Conservation (phyloP, 2,329 filamentous ascomycete genomes). For the Stagonosporopsis rhizophila region DNA sequence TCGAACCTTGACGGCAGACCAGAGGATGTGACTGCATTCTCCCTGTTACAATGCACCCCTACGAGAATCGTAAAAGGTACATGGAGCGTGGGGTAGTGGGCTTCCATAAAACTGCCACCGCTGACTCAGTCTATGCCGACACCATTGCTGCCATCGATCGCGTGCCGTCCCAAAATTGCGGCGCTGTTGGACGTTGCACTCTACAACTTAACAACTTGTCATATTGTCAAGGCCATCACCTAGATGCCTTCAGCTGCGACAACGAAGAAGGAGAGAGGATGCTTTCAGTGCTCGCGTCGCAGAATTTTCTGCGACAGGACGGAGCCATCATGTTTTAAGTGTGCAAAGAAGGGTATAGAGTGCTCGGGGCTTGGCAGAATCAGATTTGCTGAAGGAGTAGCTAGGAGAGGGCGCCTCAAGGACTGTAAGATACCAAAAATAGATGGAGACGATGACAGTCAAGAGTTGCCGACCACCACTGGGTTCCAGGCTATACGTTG, state of each 20-base stretch:
- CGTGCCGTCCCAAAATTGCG: not conserved
- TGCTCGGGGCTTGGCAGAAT: conserved; percentile 52
- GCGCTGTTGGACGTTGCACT: no score
- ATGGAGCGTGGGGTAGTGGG: not conserved
- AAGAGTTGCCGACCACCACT: conserved; percentile 1
- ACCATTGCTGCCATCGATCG: not conserved
- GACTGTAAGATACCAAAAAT: conserved; percentile 22
- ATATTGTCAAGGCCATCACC: not conserved
- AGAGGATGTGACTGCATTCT: not conserved
- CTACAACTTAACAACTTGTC: no score
- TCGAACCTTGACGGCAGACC: not conserved
- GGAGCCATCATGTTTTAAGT: conserved; percentile 51
- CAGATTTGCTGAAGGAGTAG: conserved; percentile 46
- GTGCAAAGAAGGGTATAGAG: conserved; percentile 47
- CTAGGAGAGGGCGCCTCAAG: conserved; percentile 27
- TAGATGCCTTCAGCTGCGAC: not conserved
- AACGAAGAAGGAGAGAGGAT: conserved; percentile 31
- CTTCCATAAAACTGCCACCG: not conserved
- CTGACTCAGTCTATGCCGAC: not conserved
- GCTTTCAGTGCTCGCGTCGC: conserved; percentile 50
- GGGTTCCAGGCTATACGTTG: conserved; percentile 5
- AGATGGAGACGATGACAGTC: not conserved
- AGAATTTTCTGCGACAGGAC: conserved; percentile 52
- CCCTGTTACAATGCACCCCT: not conserved
- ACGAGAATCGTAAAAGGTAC: not conserved